Base-by-base conservation (phyloP, 225 moss, liverwort and hornwort species). In the Climacium dendroides region DNA sequence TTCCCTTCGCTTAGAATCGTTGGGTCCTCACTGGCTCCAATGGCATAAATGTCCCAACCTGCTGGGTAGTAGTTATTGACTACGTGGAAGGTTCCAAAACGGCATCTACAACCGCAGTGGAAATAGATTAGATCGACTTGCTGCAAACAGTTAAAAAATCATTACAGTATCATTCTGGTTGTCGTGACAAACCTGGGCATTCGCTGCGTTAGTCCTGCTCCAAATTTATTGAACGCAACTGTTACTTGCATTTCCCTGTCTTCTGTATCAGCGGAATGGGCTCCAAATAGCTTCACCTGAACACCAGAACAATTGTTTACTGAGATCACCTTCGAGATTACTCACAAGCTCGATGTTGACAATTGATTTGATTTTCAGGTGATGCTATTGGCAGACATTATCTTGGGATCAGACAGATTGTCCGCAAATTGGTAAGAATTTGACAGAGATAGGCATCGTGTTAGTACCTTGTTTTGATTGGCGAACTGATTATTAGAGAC, bases 401-500 rank as follows among this genome's bases (percentile, higher is more conserved):
- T 39, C n/a, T 22, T 52, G 75, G n/a, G 52, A 43, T 67, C 43
- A 66, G 37, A 80, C 64, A 65, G 79, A 84, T 64, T 60, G 61
- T 47, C n/a, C 57, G 47, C n/a, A 71, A 55, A 20, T 60, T 73
- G 47, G 25, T 79, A 50, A 78, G 69, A 59, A 30, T 11, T 48
- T 50, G 14, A 78, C 59, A 61, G 88, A 74, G 30, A 24, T 74
- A 62, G 48, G 58, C 28, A 83, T 81, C 9, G 37, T 77, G 53
- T 76, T 47, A 74, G 10, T 85, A 83, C 90, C 91, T 91, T 88
- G 45, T 85, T 50, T 55, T 93, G 88, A 45, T 88, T 78, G 60
- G 69, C 73, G 52, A 93, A 93, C 19, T 77, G 83, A 71, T 87
- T 87, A 61, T 93, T 89, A 29, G 93, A 91, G 85, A 90, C 82